A percentile compares a stretch with the other conserved stretches of the same genome.
Conservation (phyloP, 805 yeast genomes). For the Sugiyamaella lignohabitans region DNA sequence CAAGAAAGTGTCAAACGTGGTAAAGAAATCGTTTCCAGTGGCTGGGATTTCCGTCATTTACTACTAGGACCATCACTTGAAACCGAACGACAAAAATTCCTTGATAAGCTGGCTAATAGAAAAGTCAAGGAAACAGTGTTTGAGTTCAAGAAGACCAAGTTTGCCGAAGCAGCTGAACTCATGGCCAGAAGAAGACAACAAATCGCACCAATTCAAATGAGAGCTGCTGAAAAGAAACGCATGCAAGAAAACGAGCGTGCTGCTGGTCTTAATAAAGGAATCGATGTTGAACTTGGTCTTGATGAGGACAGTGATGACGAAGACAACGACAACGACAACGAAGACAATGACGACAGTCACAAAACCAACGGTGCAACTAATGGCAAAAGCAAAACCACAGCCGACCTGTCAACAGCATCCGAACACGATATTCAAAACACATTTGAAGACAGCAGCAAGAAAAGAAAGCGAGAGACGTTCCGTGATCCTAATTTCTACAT, state of each 20-base stretch:
- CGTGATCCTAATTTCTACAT: conserved; percentile 76
- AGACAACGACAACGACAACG: conserved; percentile 37
- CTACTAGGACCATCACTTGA: conserved; percentile 49
- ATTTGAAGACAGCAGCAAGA: conserved; percentile 36
- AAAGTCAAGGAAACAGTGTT: conserved; percentile 83
- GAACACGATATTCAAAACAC: conserved; percentile 35
- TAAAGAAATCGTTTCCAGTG: conserved; percentile 53
- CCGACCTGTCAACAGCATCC: conserved; percentile 33
- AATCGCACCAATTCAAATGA: conserved; percentile 78
- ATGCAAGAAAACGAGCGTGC: conserved; percentile 12
- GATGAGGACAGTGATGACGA: conserved; percentile 2
- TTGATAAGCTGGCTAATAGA: conserved; percentile 66
- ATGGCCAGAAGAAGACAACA: conserved; percentile 85
- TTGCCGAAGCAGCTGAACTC: conserved; percentile 52
- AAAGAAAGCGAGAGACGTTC: conserved; percentile 44
- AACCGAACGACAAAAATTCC: conserved; percentile 61
- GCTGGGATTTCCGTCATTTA: conserved; percentile 88
- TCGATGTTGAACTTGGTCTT: conserved; percentile 9
- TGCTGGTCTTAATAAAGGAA: conserved; percentile 8
- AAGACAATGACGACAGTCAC: conserved; percentile 15
- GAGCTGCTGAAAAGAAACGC: conserved; percentile 49
- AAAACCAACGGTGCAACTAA: conserved; percentile 3
- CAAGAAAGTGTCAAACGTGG: conserved; percentile 78
- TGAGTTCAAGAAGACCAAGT: conserved; percentile 57
- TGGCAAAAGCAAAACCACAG: conserved; percentile 11